Percentiles rank a stretch among this genome's conserved stretches.
Evolutionary conservation across 73 alveolate genomes (phyloP).

Genomic region (Blepharisma stoltei): DNA sequence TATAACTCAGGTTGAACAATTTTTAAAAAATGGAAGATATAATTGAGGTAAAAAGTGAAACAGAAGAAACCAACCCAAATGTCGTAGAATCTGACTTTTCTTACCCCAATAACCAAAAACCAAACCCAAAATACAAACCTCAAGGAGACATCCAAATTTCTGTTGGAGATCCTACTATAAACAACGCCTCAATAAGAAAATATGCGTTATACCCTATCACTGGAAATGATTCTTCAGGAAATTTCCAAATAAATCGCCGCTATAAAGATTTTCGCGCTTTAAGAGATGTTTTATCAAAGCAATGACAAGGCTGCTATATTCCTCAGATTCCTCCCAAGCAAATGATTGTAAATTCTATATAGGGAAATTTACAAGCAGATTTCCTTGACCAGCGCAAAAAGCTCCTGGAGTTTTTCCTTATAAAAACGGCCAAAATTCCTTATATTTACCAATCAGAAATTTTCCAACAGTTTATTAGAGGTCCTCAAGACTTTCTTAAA

Average conservation of each 20-base stretch:
- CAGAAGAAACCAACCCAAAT: no score
- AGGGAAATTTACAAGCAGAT: constrained; percentile 2
- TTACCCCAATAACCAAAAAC: no score
- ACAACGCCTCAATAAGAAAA: no score
- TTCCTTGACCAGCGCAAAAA: not conserved
- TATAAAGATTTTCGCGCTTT: constrained; percentile 51
- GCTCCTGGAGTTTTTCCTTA: not conserved
- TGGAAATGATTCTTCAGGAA: constrained; percentile 39
- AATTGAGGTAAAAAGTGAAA: no score
- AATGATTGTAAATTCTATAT: constrained; percentile 26
- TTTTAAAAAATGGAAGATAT: no score
- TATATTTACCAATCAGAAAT: not conserved
- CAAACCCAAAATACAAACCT: no score
- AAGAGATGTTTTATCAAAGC: constrained; percentile 33
- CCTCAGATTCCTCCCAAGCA: constrained; percentile 71
- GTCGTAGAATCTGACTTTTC: no score
- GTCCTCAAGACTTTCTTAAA: not conserved
- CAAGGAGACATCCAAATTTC: no score
- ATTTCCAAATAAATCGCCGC: constrained; percentile 49
- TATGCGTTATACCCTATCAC: no score
- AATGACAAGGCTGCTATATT: constrained; percentile 63
- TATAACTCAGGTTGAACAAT: no score
- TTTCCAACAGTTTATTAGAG: not conserved
- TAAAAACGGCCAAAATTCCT: not conserved
- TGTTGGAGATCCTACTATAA: no score